Evolutionary conservation across 164 flowering plant species (phyloP).

Genomic region (Piper longum): DNA sequence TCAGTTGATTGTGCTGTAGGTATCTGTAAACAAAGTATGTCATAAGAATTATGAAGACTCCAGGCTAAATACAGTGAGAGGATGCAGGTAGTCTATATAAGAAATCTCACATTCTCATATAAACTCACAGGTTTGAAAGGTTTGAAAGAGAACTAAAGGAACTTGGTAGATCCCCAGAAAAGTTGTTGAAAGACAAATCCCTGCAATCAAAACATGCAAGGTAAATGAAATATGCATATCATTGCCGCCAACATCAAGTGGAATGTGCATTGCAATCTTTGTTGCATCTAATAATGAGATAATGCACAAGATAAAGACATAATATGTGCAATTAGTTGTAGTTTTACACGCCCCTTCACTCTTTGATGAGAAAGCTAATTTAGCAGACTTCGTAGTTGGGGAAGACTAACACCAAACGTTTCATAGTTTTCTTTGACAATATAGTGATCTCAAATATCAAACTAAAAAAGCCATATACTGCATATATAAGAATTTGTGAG

Average conservation of each 20-base stretch:
- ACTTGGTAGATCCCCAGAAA: slow-evolving; percentile 71
- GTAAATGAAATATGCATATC: background rate
- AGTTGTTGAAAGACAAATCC: slow-evolving; percentile 85
- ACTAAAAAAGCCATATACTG: too few species aligned
- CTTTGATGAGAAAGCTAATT: background rate
- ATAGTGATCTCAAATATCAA: too few species aligned
- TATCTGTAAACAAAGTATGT: slow-evolving; percentile 32
- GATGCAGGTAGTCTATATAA: background rate
- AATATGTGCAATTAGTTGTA: background rate
- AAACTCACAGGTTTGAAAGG: slow-evolving; percentile 73
- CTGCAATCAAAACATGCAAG: slow-evolving; percentile 25
- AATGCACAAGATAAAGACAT: background rate
- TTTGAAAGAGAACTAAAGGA: slow-evolving; percentile 58
- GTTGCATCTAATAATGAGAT: background rate
- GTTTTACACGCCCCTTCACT: background rate
- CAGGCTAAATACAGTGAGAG: slow-evolving; percentile 2
- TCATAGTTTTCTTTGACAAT: too few species aligned
- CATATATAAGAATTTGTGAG: too few species aligned
- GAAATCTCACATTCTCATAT: background rate
- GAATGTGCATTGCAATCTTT: too few species aligned
- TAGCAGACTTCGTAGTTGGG: background rate
- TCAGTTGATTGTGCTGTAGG: slow-evolving; percentile 71
- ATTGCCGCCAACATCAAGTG: background rate
- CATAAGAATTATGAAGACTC: slow-evolving; percentile 10
- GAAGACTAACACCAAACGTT: background rate